These are phyloP conservation scores for Martiniozyma abietophila DNA, from an alignment of 805 yeast species.

Conservation along the genomic window DNA sequence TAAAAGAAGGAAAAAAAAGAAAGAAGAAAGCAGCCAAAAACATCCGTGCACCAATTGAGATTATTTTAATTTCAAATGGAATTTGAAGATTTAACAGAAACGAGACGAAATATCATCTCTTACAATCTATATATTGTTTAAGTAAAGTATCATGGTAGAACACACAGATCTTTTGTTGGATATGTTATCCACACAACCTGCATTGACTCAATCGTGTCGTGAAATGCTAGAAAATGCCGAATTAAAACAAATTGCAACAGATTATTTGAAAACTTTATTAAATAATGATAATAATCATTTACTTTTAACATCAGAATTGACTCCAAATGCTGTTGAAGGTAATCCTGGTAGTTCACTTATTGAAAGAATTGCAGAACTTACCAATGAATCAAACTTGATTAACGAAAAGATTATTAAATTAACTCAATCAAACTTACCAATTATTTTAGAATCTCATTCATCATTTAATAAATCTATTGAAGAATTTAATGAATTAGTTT, in stretches of 20 bases:
- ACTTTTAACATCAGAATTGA: neutral
- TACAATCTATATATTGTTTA: too few species aligned
- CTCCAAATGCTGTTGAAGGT: neutral
- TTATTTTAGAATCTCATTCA: constrained; percentile 28
- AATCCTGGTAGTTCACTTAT: constrained; percentile 31
- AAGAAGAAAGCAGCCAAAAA: neutral
- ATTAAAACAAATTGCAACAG: constrained; percentile 27
- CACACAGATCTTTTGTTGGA: constrained; percentile 27
- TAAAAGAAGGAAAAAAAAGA: too few species aligned
- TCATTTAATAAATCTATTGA: constrained; percentile 3
- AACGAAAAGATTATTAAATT: constrained; percentile 4
- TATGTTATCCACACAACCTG: constrained; percentile 25
- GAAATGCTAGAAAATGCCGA: constrained; percentile 25
- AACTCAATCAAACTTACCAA: constrained; percentile 27
- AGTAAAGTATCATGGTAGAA: constrained; percentile 1
- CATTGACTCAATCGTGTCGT: constrained; percentile 18
- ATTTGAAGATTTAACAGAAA: too few species aligned
- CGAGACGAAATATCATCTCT: too few species aligned
- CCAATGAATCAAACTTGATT: constrained; percentile 5
- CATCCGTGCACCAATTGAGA: too few species aligned
- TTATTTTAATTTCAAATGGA: too few species aligned
- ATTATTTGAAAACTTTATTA: constrained; percentile 31
- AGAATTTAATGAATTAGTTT: constrained; percentile 3
- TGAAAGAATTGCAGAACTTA: constrained; percentile 69
- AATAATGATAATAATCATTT: constrained; percentile 34